A percentile compares a stretch with the other conserved stretches of the same genome.
These are phyloP conservation scores for Lippia alba DNA, from an alignment of 305 asterid genomes.

Conservation along the genomic window DNA sequence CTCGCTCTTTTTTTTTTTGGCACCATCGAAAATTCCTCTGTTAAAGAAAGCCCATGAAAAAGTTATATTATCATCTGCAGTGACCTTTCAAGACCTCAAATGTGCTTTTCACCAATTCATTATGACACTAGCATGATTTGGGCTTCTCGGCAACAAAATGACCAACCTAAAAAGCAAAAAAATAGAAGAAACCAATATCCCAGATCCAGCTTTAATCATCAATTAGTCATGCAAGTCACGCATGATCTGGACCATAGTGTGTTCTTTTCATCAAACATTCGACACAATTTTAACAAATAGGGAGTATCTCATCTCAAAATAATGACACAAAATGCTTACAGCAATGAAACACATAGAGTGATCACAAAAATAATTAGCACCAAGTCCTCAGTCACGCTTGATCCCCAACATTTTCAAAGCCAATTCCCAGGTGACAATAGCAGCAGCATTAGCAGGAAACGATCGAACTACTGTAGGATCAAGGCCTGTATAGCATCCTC, in stretches of 20 bases:
- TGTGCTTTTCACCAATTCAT: conserved; percentile 5
- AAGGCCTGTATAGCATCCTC: conserved; percentile 89
- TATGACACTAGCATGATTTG: conserved; percentile 12
- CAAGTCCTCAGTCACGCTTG: conserved; percentile 43
- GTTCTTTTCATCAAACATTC: conserved; percentile 28
- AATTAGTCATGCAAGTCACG: conserved; percentile 18
- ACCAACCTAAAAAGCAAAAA: conserved; percentile 16
- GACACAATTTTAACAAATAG: conserved; percentile 24
- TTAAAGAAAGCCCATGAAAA: conserved; percentile 18
- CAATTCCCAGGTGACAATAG: conserved; percentile 91
- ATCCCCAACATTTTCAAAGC: conserved; percentile 79
- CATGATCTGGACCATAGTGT: conserved; percentile 14
- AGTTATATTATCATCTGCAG: conserved; percentile 21
- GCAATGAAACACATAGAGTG: conserved; percentile 30
- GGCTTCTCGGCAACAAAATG: conserved; percentile 16
- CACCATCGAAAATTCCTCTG: conserved; percentile 9
- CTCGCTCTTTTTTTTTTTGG: too few species aligned
- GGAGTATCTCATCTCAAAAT: conserved; percentile 28
- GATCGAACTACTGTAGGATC: conserved; percentile 88
- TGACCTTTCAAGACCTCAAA: conserved; percentile 20
- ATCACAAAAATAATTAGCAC: conserved; percentile 34
- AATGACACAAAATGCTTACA: conserved; percentile 23
- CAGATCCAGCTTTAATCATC: conserved; percentile 28
- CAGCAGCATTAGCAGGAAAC: conserved; percentile 97
- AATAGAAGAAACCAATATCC: conserved; percentile 18